Base-by-base conservation (phyloP, 73 alveolate species). In the Paramecium pentaurelia region DNA sequence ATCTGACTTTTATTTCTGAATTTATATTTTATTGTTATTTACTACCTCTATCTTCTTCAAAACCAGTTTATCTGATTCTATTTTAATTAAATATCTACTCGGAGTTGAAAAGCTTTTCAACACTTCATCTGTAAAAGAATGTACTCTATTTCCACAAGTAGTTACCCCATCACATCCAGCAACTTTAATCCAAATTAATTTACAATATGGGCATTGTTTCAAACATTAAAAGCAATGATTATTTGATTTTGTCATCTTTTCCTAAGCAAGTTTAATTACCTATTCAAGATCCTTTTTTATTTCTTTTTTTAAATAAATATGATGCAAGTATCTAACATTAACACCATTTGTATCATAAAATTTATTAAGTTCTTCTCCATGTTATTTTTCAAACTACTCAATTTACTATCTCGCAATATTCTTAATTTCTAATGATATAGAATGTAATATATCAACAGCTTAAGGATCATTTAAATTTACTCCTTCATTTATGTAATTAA, bases 151-250 rank as follows among this genome's bases (percentile, higher is more conserved):
- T 18, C 88, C 88, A 37, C 88, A 75, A 22, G 88, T 75, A 12
- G 88, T 75, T 18, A 4, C 14, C 1, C 60, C 60, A 4, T 30
- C 38, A 75, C 88, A 75, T 14, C 88, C 88, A 34, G 32, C 22
- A 22, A 75, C 88, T 28, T 75, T 75, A 4, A 75, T 30, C 88
- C 88, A 75, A n/a, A 75, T 20, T 42, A 75, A 18, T 75, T 25
- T 25, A 42, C 88, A 75, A 38, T 75, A 3, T 22, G 38, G 38
- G 37, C 88, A 75, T 38, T 75, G 16, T 4, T 42, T 75, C 2
- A 75, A 12, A 75, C 16, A 75, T 3, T 75, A 10, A 75, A 18
- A 37, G 36, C n/a, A 22, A 37, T 75, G 88, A 42, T 34, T 10
- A 12, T 34, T 22, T 30, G 38, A 38, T 11, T 30, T 34, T 36